A percentile compares a stretch with the other conserved stretches of the same genome.
Conservation (phyloP, 2,329 filamentous ascomycete genomes). For the Penicillium sp. region DNA sequence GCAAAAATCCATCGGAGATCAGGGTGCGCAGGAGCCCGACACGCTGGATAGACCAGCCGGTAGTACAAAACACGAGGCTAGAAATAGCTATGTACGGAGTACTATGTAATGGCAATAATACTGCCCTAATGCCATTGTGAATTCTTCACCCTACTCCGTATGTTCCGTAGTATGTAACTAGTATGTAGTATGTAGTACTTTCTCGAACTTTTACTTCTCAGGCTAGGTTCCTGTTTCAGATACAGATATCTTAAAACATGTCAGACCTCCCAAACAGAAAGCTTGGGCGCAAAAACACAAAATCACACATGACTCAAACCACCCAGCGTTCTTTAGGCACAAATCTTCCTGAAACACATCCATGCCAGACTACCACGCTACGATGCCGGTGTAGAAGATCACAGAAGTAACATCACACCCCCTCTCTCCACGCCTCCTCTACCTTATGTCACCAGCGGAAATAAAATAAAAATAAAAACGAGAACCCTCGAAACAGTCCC, state of each 20-base stretch:
- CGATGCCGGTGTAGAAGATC: not conserved
- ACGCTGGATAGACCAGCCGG: slow-evolving; percentile 5
- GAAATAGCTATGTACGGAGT: not conserved
- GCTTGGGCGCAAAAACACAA: not conserved
- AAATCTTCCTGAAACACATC: slow-evolving; percentile 8
- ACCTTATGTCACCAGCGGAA: not conserved
- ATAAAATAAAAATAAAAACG: not conserved
- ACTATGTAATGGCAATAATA: not conserved
- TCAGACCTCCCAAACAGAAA: slow-evolving; percentile 3
- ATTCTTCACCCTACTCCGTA: too few species aligned
- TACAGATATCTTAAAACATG: slow-evolving; percentile 3
- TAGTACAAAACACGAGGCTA: slow-evolving; percentile 11
- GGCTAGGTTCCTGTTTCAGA: slow-evolving; percentile 4
- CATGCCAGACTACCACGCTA: not conserved
- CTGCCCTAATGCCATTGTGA: not conserved
- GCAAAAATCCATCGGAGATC: not conserved
- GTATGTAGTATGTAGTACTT: not conserved
- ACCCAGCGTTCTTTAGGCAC: not conserved
- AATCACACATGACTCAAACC: not conserved
- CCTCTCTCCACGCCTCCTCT: not conserved
- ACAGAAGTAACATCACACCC: not conserved
- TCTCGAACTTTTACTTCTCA: too few species aligned
- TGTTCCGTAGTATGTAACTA: too few species aligned
- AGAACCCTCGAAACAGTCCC: slow-evolving; percentile 1
- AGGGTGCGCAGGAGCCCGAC: not conserved